phyloP scores from a whole-genome alignment of 2,329 filamentous ascomycete genomes.

The Alternaria tenuissima region DNA sequence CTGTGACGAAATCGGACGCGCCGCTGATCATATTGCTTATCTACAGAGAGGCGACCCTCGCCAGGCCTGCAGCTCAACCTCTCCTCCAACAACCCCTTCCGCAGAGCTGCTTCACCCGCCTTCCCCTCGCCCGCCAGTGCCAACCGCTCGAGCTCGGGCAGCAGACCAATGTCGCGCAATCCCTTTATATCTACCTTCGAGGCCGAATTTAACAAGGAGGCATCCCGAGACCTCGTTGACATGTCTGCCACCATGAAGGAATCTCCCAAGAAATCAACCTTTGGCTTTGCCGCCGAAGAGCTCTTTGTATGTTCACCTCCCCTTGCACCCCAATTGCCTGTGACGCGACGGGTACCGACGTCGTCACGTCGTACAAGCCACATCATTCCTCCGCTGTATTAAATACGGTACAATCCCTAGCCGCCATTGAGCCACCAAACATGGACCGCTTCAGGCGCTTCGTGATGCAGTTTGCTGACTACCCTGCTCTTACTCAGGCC shows the following conservation, averaged over 20 bases:
- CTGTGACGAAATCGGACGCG: conserved; percentile 41
- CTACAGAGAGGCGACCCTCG: conserved; percentile 58
- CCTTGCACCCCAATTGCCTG: conserved; percentile 13
- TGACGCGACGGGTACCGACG: conserved; percentile 21
- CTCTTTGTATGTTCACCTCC: conserved; percentile 73
- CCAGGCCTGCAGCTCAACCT: conserved; percentile 70
- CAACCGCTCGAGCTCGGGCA: conserved; percentile 58
- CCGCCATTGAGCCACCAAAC: conserved; percentile 9
- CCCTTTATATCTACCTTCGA: conserved; percentile 73
- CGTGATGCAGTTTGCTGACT: conserved; percentile 54
- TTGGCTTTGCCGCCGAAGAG: conserved; percentile 67
- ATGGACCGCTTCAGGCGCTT: conserved; percentile 55
- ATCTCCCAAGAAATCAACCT: conserved; percentile 57
- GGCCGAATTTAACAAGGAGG: conserved; percentile 51
- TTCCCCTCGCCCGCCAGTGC: conserved; percentile 54
- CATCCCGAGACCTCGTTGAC: conserved; percentile 44
- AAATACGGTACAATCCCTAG: neutral
- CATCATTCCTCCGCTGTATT: conserved; percentile 12
- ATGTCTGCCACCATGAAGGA: conserved; percentile 49
- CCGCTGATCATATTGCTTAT: conserved; percentile 42
- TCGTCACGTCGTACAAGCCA: conserved; percentile 29
- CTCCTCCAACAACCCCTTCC: conserved; percentile 79
- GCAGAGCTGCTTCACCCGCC: conserved; percentile 70
- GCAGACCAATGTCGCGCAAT: conserved; percentile 75
- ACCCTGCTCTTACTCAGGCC: conserved; percentile 61